Conservation (phyloP, 257 asterid genomes). For the Ehretia macrophylla region DNA sequence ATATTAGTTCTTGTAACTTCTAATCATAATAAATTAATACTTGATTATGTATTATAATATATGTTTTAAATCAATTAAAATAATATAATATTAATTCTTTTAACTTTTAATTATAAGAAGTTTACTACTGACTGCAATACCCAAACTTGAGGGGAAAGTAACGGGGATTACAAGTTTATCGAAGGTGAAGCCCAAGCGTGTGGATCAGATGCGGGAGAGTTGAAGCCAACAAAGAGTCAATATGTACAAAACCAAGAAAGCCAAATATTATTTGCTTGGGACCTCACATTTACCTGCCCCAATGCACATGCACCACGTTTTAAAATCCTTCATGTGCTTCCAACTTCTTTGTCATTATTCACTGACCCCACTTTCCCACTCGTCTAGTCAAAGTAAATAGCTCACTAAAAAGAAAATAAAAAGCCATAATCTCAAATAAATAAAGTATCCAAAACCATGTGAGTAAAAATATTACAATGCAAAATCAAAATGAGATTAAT, state of each 20-base stretch:
- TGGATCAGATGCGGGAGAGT: neutral
- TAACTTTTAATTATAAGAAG: no score
- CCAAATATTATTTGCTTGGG: conserved; percentile 61
- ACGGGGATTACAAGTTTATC: no score
- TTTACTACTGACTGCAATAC: no score
- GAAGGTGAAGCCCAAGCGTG: neutral
- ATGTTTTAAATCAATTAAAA: no score
- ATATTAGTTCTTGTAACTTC: no score
- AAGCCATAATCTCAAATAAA: neutral
- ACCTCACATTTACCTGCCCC: conserved; percentile 24
- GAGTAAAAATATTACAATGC: neutral
- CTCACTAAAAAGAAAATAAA: neutral
- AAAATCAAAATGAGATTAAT: no score
- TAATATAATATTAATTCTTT: no score
- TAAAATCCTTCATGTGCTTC: conserved; percentile 20
- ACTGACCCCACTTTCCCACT: conserved; percentile 7
- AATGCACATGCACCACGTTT: conserved; percentile 48
- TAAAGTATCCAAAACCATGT: conserved; percentile 19
- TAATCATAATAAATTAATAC: no score
- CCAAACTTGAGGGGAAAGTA: no score
- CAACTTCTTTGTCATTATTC: conserved; percentile 14
- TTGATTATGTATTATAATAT: no score
- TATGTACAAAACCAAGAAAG: conserved; percentile 42
- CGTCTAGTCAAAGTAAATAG: conserved; percentile 40
- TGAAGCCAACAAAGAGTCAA: conserved; percentile 48